These are phyloP conservation scores for Colletotrichum plurivorum DNA, from an alignment of 2,329 filamentous ascomycete species.

Conservation along the genomic window DNA sequence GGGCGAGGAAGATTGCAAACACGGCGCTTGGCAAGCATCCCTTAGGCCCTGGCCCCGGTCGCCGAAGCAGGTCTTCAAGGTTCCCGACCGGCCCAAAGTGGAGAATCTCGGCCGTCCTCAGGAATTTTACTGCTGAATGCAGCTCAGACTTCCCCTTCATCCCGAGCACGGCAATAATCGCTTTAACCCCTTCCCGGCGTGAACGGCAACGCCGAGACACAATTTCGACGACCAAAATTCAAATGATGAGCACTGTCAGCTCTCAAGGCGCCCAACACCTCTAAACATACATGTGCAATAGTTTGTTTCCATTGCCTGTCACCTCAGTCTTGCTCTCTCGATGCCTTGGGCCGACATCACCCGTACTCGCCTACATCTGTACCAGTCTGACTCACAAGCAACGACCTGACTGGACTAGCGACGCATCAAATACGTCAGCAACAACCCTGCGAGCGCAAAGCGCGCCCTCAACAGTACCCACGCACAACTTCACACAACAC, in stretches of 20 bases:
- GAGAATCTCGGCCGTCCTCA: slow-evolving; percentile 18
- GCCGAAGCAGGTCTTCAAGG: slow-evolving; percentile 1
- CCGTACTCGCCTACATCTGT: slow-evolving; percentile 9
- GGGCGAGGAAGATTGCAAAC: neutral
- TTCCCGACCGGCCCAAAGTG: slow-evolving; percentile 10
- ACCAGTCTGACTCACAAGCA: slow-evolving; percentile 13
- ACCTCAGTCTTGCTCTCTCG: neutral
- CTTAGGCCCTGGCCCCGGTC: neutral
- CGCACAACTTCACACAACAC: neutral
- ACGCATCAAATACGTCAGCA: slow-evolving; percentile 32
- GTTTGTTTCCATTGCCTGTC: too few species aligned
- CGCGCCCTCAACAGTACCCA: neutral
- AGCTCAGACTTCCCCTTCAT: slow-evolving; percentile 1
- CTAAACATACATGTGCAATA: neutral
- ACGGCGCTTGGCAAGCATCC: slow-evolving; percentile 16
- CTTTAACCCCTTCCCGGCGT: neutral
- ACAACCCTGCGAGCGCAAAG: neutral
- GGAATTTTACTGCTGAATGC: slow-evolving; percentile 20
- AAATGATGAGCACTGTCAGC: too few species aligned
- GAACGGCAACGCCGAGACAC: neutral
- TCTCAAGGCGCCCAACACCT: neutral
- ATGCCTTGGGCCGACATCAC: slow-evolving; percentile 25
- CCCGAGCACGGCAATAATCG: neutral
- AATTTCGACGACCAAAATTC: neutral
- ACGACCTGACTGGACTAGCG: slow-evolving; percentile 14